Conservation (phyloP, 2,329 filamentous ascomycete species). For the Hypoxylon sp. region DNA sequence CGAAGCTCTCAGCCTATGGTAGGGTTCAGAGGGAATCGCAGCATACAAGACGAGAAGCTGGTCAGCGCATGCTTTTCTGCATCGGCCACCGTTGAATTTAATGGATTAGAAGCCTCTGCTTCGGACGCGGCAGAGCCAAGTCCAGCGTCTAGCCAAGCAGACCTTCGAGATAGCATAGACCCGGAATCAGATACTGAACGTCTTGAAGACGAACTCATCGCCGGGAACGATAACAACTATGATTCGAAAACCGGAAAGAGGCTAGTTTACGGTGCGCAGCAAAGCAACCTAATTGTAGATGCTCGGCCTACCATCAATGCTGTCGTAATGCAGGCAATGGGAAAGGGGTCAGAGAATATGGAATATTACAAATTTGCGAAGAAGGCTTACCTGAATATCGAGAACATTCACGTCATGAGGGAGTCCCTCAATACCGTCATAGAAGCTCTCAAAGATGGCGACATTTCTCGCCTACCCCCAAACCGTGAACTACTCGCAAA, state of each 20-base stretch:
- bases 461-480: conserved; percentile 85
- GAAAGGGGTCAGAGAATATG: conserved; percentile 97
- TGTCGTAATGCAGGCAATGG: conserved; percentile 92
- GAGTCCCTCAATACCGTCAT: conserved; percentile 89
- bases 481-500: conserved; percentile 85
- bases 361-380: conserved; percentile 93
- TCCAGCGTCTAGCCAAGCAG: conserved; percentile 66
- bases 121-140: conserved; percentile 57
- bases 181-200: conserved; percentile 75
- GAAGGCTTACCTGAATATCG: conserved; percentile 94
- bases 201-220: conserved; percentile 77
- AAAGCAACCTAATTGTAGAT: conserved; percentile 95
- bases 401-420: conserved; percentile 99
- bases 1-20: conserved; percentile 93
- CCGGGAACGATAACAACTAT: conserved; percentile 64
- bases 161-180: conserved; percentile 61
- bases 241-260: conserved; percentile 74
- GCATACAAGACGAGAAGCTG: conserved; percentile 94
- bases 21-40: conserved; percentile 88
- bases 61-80: conserved; percentile 93
- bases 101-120: conserved; percentile 54
- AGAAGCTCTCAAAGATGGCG: conserved; percentile 92
- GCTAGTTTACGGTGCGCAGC: conserved; percentile 89
- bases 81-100: conserved; percentile 63
- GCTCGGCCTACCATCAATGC: conserved; percentile 95